These are phyloP conservation scores for Pseudogymnoascus sp. DNA, from an alignment of 2,329 filamentous ascomycete species.

Conservation along the genomic window DNA sequence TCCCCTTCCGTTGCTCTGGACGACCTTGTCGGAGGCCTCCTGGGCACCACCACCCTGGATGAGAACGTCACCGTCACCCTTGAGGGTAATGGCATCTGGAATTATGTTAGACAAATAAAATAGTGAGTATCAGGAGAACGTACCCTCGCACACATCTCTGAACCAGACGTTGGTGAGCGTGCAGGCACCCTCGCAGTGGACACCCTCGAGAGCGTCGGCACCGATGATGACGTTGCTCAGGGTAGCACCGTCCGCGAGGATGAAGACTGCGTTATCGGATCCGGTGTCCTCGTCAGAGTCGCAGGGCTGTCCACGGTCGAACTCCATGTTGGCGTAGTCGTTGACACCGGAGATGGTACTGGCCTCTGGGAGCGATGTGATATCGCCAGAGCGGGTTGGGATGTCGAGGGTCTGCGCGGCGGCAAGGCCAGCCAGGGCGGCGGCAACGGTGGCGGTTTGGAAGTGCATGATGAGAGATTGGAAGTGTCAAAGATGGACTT, in stretches of 20 bases:
- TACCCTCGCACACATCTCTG: slow-evolving; percentile 15
- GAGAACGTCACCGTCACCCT: slow-evolving; percentile 24
- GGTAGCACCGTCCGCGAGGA: slow-evolving; percentile 40
- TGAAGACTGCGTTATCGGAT: slow-evolving; percentile 38
- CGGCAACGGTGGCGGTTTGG: slow-evolving; percentile 14
- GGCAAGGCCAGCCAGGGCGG: slow-evolving; percentile 15
- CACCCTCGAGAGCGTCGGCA: slow-evolving; percentile 39
- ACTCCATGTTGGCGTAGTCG: slow-evolving; percentile 19
- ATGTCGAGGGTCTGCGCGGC: slow-evolving; percentile 18
- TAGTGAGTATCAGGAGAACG: slow-evolving; percentile 11
- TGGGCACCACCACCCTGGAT: slow-evolving; percentile 31
- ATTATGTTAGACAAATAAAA: slow-evolving; percentile 25
- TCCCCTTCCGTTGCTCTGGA: slow-evolving; percentile 30
- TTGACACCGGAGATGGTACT: slow-evolving; percentile 13
- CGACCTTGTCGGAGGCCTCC: slow-evolving; percentile 29
- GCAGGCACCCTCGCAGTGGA: slow-evolving; percentile 42
- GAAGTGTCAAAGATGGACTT: background rate
- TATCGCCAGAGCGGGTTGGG: slow-evolving; percentile 14
- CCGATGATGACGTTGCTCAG: slow-evolving; percentile 47
- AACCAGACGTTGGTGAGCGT: slow-evolving; percentile 39
- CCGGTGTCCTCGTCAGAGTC: slow-evolving; percentile 17
- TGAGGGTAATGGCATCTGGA: slow-evolving; percentile 32
- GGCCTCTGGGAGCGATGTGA: slow-evolving; percentile 12
- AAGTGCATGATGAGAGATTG: slow-evolving; percentile 17
- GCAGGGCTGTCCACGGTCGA: slow-evolving; percentile 18